phyloP scores from a whole-genome alignment of 1,284 basidiomycete species.

The Cryptococcus floricola region DNA sequence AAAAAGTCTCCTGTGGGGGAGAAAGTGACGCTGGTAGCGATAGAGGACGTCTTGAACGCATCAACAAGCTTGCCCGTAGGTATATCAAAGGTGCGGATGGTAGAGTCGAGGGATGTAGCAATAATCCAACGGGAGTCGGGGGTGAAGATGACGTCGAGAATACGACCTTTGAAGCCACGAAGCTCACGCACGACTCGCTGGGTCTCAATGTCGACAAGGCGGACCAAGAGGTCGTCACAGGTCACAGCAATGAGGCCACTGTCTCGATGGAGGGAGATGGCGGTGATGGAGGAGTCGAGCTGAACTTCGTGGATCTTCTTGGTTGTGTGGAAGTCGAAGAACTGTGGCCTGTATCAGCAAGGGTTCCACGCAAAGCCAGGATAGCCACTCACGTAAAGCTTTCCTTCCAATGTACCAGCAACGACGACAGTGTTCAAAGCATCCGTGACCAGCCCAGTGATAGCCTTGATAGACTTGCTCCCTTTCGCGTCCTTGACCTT shows the following conservation, averaged over 20 bases:
- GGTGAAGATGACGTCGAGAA: slow-evolving; percentile 80
- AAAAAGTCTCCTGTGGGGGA: slow-evolving; percentile 95
- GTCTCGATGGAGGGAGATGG: slow-evolving; percentile 74
- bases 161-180: slow-evolving; percentile 68
- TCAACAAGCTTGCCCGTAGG: slow-evolving; percentile 90
- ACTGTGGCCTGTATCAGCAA: slow-evolving; percentile 54
- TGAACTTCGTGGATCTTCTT: slow-evolving; percentile 65
- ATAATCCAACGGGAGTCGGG: slow-evolving; percentile 92
- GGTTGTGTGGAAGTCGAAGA: slow-evolving; percentile 91
- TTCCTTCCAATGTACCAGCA: slow-evolving; percentile 82
- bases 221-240: slow-evolving; percentile 80
- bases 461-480: slow-evolving; percentile 56
- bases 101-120: slow-evolving; percentile 79
- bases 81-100: slow-evolving; percentile 93
- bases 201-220: slow-evolving; percentile 89
- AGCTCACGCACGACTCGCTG: slow-evolving; percentile 80
- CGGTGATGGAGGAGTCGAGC: slow-evolving; percentile 65
- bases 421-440: slow-evolving; percentile 76
- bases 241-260: slow-evolving; percentile 78
- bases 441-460: slow-evolving; percentile 83
- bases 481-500: slow-evolving; percentile 48
- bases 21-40: slow-evolving; percentile 86
- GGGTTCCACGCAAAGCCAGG: background rate
- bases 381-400: slow-evolving; percentile 64
- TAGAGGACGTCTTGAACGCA: slow-evolving; percentile 81